A percentile compares a stretch with the other conserved stretches of the same genome.
Conservation (phyloP, 352 stramenopile genomes). For the Phytopythium montanum region DNA sequence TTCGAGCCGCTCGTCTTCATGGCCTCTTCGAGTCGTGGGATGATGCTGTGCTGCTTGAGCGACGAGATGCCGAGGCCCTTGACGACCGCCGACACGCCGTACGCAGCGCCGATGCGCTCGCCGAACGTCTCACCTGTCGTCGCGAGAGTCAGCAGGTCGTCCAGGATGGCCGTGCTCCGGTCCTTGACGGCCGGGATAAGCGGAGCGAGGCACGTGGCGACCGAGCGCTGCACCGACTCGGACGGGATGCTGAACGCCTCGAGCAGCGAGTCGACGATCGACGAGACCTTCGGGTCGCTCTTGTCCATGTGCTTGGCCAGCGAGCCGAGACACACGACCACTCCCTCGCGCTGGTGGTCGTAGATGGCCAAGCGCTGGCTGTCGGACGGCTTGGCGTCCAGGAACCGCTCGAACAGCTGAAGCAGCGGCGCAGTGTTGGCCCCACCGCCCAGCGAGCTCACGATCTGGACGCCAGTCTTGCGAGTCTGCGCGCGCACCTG, state of each 20-base stretch:
- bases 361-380: slow-evolving; percentile 44
- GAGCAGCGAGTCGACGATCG: slow-evolving; percentile 84
- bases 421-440: slow-evolving; percentile 65
- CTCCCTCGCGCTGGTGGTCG: slow-evolving; percentile 87
- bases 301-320: slow-evolving; percentile 90
- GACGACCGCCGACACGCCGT: slow-evolving; percentile 97
- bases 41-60: slow-evolving; percentile 98
- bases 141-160: slow-evolving; percentile 66
- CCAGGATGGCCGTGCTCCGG: slow-evolving; percentile 69
- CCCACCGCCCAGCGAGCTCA: slow-evolving; percentile 62
- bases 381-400: slow-evolving; percentile 51
- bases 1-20: slow-evolving; percentile 78
- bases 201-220: slow-evolving; percentile 88
- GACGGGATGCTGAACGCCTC: slow-evolving; percentile 90
- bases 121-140: slow-evolving; percentile 80
- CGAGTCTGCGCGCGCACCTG: slow-evolving; percentile 81
- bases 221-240: slow-evolving; percentile 91
- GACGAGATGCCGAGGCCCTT: slow-evolving; percentile 98
- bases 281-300: slow-evolving; percentile 84
- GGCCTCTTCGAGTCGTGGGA: slow-evolving; percentile 85
- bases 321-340: slow-evolving; percentile 88
- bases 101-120: slow-evolving; percentile 93
- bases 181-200: slow-evolving; percentile 84
- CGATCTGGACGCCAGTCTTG: slow-evolving; percentile 78
- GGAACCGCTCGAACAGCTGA: slow-evolving; percentile 68